A percentile compares a stretch with the other conserved stretches of the same genome.
Conservation (phyloP, 805 yeast genomes). For the Monosporozyma solicola region DNA sequence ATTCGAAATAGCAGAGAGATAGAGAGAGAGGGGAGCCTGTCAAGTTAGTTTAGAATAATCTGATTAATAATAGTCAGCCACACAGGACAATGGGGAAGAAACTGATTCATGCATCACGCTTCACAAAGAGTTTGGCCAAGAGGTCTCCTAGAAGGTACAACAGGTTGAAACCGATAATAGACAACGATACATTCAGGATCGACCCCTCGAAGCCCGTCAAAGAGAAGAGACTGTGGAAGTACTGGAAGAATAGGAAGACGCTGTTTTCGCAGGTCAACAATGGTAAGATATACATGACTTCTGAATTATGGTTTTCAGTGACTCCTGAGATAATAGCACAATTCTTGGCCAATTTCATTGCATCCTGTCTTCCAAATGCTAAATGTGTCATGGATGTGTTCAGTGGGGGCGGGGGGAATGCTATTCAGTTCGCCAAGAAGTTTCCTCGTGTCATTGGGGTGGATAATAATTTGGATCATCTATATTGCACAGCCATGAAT, state of each 20-base stretch:
- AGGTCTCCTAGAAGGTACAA: constrained; percentile 8
- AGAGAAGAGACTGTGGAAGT: constrained; percentile 31
- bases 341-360: constrained; percentile 46
- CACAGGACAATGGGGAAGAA: constrained; percentile 10
- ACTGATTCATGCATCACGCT: constrained; percentile 9
- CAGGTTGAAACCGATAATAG: constrained; percentile 7
- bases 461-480: constrained; percentile 50
- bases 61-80: too few relatives aligned
- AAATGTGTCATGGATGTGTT: constrained; percentile 53
- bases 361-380: constrained; percentile 43
- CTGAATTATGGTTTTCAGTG: constrained; percentile 78
- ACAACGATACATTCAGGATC: constrained; percentile 11
- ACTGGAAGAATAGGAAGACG: constrained; percentile 53
- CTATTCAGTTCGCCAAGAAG: constrained; percentile 59
- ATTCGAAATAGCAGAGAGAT: not conserved
- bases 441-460: constrained; percentile 54
- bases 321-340: constrained; percentile 73
- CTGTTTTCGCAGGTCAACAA: constrained; percentile 58
- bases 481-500: constrained; percentile 60
- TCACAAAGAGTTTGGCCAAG: constrained; percentile 6
- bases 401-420: constrained; percentile 85
- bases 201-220: constrained; percentile 11
- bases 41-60: too few relatives aligned
- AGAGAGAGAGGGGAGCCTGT: not conserved
- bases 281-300: constrained; percentile 53